Conservation (phyloP, 2,329 filamentous ascomycete genomes). For the Aspergillus glaucus region DNA sequence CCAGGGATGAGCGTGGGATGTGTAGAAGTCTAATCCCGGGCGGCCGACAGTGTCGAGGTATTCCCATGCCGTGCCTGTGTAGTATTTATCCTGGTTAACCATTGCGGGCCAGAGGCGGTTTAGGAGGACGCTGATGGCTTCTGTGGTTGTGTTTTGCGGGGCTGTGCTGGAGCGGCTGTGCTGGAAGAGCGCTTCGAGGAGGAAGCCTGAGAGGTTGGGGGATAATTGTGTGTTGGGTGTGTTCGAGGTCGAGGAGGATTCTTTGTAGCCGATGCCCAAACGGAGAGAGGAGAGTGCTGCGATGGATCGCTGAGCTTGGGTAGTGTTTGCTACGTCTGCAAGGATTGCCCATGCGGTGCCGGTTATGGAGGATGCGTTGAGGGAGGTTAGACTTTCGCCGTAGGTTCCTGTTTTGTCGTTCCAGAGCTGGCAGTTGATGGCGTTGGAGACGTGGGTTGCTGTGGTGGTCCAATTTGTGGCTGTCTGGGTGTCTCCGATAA, state of each 20-base stretch:
- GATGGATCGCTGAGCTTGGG: slow-evolving; percentile 24
- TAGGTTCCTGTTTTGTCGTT: slow-evolving; percentile 5
- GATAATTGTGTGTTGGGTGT: slow-evolving; percentile 27
- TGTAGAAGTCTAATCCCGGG: slow-evolving; percentile 40
- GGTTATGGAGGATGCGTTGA: slow-evolving; percentile 4
- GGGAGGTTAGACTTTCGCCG: slow-evolving; percentile 1
- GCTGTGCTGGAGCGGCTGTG: background rate
- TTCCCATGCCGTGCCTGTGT: slow-evolving; percentile 42
- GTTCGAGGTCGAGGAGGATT: slow-evolving; percentile 13
- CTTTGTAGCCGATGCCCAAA: slow-evolving; percentile 34
- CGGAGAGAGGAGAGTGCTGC: slow-evolving; percentile 23
- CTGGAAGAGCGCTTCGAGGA: slow-evolving; percentile 33
- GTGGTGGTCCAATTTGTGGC: background rate
- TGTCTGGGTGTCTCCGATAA: slow-evolving; percentile 3
- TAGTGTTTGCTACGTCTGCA: slow-evolving; percentile 19
- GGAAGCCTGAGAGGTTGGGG: slow-evolving; percentile 43
- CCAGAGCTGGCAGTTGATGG: slow-evolving; percentile 10
- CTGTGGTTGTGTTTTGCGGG: slow-evolving; percentile 16
- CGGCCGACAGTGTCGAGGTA: slow-evolving; percentile 35
- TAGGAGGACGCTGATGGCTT: slow-evolving; percentile 25
- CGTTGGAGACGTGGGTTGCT: slow-evolving; percentile 1
- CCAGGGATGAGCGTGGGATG: slow-evolving; percentile 41
- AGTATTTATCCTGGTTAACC: slow-evolving; percentile 30
- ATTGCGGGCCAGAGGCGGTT: slow-evolving; percentile 39
- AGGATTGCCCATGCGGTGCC: slow-evolving; percentile 6